Evolutionary conservation across 352 stramenopile genomes (phyloP).

Genomic region (Globisporangium ultimum): DNA sequence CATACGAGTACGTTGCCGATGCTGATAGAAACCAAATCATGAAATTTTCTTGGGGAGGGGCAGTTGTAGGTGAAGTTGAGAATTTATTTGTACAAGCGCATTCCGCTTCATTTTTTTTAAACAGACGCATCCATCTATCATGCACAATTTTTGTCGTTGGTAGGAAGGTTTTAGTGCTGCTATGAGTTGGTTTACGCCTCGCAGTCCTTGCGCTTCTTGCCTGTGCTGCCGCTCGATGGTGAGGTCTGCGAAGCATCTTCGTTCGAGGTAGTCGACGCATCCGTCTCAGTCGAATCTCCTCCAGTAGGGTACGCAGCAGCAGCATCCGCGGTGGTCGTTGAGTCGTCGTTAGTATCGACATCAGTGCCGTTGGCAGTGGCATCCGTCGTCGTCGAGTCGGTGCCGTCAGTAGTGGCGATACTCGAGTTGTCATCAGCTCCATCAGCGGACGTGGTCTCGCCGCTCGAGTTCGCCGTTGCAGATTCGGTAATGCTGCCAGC

Average conservation of each 20-base stretch:
- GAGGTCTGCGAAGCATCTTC: neutral
- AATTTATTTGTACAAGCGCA: too few relatives aligned
- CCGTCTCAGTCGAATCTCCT: neutral
- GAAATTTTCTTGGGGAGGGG: too few relatives aligned
- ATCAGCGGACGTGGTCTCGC: neutral
- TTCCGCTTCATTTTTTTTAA: neutral
- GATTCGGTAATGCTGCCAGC: neutral
- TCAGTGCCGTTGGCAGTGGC: neutral
- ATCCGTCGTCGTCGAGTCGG: neutral
- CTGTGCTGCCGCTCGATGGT: neutral
- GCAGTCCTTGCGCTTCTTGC: conserved; percentile 12
- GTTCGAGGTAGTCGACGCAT: neutral
- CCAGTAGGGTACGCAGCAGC: neutral
- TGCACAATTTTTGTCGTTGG: too few relatives aligned
- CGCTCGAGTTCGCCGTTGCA: neutral
- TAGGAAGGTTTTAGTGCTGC: neutral
- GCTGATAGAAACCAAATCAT: too few relatives aligned
- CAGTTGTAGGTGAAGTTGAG: too few relatives aligned
- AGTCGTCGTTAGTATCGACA: neutral
- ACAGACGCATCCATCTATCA: neutral
- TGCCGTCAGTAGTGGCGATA: neutral
- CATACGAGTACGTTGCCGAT: too few relatives aligned
- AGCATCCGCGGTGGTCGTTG: neutral
- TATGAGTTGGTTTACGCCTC: conserved; percentile 7
- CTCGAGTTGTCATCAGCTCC: conserved; percentile 1